Evolutionary conservation across 208 protist species (phyloP), one percentile per base, ranked within the genome.

Genomic region (Acanthamoeba lenticulata): DNA sequence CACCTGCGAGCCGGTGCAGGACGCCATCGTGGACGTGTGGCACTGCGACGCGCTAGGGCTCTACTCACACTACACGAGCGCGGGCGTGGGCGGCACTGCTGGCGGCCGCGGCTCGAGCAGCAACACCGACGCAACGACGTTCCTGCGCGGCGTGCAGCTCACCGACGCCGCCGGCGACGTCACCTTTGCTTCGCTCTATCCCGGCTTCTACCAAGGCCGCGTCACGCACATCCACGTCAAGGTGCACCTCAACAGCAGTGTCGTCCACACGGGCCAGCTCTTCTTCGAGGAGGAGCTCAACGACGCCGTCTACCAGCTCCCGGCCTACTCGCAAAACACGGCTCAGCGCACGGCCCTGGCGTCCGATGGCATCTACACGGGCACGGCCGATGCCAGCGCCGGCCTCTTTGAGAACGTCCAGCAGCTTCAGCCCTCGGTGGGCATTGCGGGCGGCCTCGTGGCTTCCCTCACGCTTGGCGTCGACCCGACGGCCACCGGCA

Each of bases 211-310:
- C 44, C 47, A 52, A 29, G 86, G 94, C 27, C 67, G 94, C 27
- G 62, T 60, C n/a, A 94, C 44, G 19, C 94, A 95, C 88, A 94
- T 95, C 38, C 94, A 95, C 79, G 65, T 95, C 27, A 93, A 91
- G 52, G 92, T 57, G 5, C 74, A 85, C 19, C 45, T 93, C 55
- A 81, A 81, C 45, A 55, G 42, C 4, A 60, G 47, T 24, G 89
- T 93, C 27, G 47, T 55, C 57, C 89, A 93, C 57, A 95, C 94
- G 9, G 49, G 74, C 29, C 94, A 95, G 60, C 42, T 94, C 38
- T 95, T 91, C 74, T 95, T 95, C 38, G 40, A 69, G 13, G 94
- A 95, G n/a, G 19, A n/a, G 32, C 34, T 95, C 34, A 52, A 34
- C 19, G 77, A 60, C 67, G 27, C 38, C 5, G 49, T 88, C 42